Evolutionary conservation across 306 rosid genomes (phyloP).

Genomic region (Glycine tomentella): DNA sequence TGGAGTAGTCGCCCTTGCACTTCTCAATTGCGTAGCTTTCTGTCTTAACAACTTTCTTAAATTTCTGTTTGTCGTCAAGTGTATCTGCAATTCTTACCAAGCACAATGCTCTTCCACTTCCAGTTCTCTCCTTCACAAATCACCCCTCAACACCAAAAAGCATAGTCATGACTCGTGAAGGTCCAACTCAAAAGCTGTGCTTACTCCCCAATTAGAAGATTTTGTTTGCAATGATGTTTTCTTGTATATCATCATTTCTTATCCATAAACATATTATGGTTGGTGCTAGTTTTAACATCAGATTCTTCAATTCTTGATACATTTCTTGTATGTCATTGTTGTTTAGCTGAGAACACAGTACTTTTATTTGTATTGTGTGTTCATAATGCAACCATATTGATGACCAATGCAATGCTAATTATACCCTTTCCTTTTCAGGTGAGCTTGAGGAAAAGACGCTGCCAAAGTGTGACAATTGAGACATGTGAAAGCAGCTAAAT

Average conservation of each 20-base stretch:
- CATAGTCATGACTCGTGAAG: neutral
- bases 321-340: constrained; percentile 3
- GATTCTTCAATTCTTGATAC: neutral
- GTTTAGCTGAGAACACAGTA: neutral
- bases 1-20: neutral
- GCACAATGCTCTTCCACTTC: neutral
- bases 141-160: neutral
- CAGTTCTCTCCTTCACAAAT: neutral
- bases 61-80: neutral
- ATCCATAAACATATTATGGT: neutral
- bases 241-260: constrained; percentile 8
- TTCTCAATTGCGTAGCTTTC: neutral
- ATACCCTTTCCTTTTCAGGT: constrained; percentile 51
- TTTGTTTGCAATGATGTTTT: constrained; percentile 13
- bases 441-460: constrained; percentile 49
- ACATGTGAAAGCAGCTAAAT: constrained; percentile 50
- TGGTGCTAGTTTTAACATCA: constrained; percentile 23
- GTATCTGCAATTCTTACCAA: neutral
- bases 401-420: constrained; percentile 10
- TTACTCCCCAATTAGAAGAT: neutral
- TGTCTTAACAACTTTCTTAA: neutral
- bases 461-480: constrained; percentile 51
- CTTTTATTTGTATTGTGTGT: neutral
- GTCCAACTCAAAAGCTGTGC: constrained; percentile 3
- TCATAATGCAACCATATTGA: constrained; percentile 17